Evolutionary conservation across 352 stramenopile species (phyloP), one percentile per base, ranked within the genome.

Genomic region (Phytophthora foliorum): DNA sequence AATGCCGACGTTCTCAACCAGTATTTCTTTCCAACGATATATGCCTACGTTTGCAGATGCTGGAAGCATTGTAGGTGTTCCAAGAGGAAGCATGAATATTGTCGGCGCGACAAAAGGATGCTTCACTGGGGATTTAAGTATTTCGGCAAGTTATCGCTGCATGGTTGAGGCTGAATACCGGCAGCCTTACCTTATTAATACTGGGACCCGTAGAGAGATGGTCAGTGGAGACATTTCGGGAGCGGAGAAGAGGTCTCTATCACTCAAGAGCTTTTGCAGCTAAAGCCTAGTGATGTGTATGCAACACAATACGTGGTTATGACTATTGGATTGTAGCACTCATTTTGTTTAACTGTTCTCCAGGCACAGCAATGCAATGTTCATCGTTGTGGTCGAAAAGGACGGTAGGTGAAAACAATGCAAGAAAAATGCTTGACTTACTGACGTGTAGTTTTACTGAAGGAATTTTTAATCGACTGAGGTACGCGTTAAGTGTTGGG

Each of bases 321-420:
- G 48, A 36, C 41, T 22, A 48, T 48, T 10, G 17, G 7, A 17
- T 32, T 16, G 3, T 25, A 21, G 19, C n/a, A 27, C 25, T 41
- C 9, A 14, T 31, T 4, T 11, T 24, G 3, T 25, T n/a, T 38
- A 29, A 17, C 5, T 34, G 17, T 25, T 51, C 4, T 34, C 21
- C 41, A 96, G 88, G 13, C 55, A 58, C 60, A 92, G 81, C 48
- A 75, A 90, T 57, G 93, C 95, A 22, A 77, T 79, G 38, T 98
- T 72, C 60, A 98, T 99, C 59, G 48, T 99, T 6, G 90, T 99
- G 3, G 82, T 99, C 38, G 96, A 99, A 72, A 99, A 99, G 71
- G 96, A 99, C 50, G 95, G 96, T 96, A 69, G 22, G 59, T 45
- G 9, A n/a, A 60, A 34, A 0, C 11, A 17, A 2, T 4, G 14